A percentile compares a stretch with the other conserved stretches of the same genome.
These are phyloP conservation scores for Cladosporium cucumerinum DNA, from an alignment of 2,329 filamentous ascomycete genomes.

Conservation along the genomic window DNA sequence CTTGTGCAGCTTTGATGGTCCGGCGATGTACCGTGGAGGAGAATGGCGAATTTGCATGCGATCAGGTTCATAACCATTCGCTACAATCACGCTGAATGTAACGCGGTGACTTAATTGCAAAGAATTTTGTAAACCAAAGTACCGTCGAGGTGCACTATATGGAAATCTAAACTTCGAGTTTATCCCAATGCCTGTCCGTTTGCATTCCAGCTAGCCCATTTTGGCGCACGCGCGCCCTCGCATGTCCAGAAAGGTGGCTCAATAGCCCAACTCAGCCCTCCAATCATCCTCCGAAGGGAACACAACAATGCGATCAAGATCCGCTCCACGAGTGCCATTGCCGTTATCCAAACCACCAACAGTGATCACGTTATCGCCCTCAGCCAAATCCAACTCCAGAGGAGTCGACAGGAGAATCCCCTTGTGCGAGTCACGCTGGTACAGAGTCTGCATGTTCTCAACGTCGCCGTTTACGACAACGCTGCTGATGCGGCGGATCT, in stretches of 20 bases:
- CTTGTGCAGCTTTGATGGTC: not conserved
- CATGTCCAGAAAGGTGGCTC: not conserved
- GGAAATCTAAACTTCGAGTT: not conserved
- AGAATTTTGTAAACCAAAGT: not conserved
- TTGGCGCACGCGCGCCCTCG: not conserved
- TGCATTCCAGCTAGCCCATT: not conserved
- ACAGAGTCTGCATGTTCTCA: conserved; percentile 49
- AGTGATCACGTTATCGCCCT: conserved; percentile 57
- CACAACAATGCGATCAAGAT: conserved; percentile 58
- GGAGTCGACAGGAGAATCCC: conserved; percentile 59
- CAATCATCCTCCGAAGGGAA: conserved; percentile 51
- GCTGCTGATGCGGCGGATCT: conserved; percentile 57
- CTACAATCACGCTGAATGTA: not conserved
- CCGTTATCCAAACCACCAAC: conserved; percentile 58
- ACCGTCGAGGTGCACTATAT: not conserved
- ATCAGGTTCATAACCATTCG: not conserved
- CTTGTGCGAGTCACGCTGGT: conserved; percentile 57
- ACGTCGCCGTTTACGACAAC: conserved; percentile 56
- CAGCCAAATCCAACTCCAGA: conserved; percentile 51
- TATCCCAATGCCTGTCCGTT: not conserved
- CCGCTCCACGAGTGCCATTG: conserved; percentile 55
- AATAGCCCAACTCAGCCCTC: conserved; percentile 6
- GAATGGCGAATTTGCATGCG: too few species aligned
- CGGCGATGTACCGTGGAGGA: not conserved
- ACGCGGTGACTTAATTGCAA: not conserved